phyloP scores from a whole-genome alignment of 2,329 filamentous ascomycete genomes.

The Bipolaris cookei region DNA sequence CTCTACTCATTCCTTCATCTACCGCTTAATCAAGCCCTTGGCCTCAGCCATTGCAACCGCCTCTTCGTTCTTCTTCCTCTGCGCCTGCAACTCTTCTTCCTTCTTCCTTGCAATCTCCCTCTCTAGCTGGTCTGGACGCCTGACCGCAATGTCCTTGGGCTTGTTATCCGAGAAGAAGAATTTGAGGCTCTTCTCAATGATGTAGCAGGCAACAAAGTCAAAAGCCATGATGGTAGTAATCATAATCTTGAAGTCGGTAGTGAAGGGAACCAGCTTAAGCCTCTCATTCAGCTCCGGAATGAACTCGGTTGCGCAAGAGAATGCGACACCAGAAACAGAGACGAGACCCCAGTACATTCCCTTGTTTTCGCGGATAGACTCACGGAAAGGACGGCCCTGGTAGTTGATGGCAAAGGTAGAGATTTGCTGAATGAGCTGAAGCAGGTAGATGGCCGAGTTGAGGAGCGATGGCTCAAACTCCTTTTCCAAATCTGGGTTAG shows the following conservation, averaged over 20 bases:
- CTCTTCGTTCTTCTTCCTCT: slow-evolving; percentile 44
- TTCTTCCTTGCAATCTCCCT: slow-evolving; percentile 74
- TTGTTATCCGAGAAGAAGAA: slow-evolving; percentile 85
- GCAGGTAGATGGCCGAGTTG: slow-evolving; percentile 94
- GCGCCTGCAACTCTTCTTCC: slow-evolving; percentile 56
- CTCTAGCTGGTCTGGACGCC: slow-evolving; percentile 84
- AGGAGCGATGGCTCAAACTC: slow-evolving; percentile 93
- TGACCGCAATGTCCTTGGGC: slow-evolving; percentile 89
- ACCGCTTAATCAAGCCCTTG: slow-evolving; percentile 19
- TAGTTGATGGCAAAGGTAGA: slow-evolving; percentile 99
- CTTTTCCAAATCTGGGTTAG: slow-evolving; percentile 85
- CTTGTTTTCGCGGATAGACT: slow-evolving; percentile 92
- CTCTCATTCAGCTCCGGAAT: slow-evolving; percentile 93
- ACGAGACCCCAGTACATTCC: slow-evolving; percentile 98
- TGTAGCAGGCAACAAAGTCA: slow-evolving; percentile 85
- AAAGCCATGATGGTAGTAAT: slow-evolving; percentile 84
- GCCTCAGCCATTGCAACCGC: slow-evolving; percentile 34
- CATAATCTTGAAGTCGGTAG: slow-evolving; percentile 82
- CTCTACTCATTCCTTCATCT: not conserved
- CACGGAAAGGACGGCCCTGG: slow-evolving; percentile 96
- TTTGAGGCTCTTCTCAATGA: slow-evolving; percentile 89
- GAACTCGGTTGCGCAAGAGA: slow-evolving; percentile 93
- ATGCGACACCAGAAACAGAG: slow-evolving; percentile 86
- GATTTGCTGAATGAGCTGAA: slow-evolving; percentile 98
- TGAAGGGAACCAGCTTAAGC: slow-evolving; percentile 91